Evolutionary conservation across 192 early-diverging fungal species (phyloP).

Genomic region (Gonapodya prolifera): DNA sequence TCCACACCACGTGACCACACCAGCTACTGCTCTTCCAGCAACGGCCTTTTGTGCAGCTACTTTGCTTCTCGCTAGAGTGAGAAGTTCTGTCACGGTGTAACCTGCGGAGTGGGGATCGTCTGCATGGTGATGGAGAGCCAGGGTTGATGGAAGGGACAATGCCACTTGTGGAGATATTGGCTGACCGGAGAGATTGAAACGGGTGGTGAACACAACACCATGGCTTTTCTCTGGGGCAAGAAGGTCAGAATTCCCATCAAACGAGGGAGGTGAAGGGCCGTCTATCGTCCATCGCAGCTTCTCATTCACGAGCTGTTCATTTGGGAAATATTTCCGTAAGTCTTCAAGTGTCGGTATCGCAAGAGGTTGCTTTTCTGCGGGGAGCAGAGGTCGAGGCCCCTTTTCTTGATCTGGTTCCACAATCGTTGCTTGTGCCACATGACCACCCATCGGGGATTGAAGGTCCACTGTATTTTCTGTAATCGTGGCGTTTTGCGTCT

Average conservation of each 20-base stretch:
- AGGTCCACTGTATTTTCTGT: neutral
- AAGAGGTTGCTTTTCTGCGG: neutral
- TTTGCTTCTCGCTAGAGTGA: neutral
- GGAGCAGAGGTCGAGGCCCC: neutral
- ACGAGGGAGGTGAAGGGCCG: too few relatives aligned
- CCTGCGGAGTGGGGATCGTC: neutral
- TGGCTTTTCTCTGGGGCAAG: neutral
- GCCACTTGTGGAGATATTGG: neutral
- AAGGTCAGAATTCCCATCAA: neutral
- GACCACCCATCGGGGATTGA: too few relatives aligned
- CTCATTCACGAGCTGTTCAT: neutral
- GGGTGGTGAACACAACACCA: neutral
- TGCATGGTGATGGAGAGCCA: neutral
- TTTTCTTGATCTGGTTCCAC: neutral
- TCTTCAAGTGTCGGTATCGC: neutral
- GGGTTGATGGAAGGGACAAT: neutral
- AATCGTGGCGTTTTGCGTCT: neutral
- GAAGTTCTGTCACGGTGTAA: neutral
- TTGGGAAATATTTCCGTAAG: neutral
- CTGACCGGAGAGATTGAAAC: neutral
- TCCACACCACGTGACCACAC: neutral
- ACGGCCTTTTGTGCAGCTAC: neutral
- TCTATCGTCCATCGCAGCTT: neutral
- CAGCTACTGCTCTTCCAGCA: neutral
- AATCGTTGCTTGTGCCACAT: neutral